Evolutionary conservation across 1,284 basidiomycete genomes (phyloP).

Genomic region (Puccinia horiana): DNA sequence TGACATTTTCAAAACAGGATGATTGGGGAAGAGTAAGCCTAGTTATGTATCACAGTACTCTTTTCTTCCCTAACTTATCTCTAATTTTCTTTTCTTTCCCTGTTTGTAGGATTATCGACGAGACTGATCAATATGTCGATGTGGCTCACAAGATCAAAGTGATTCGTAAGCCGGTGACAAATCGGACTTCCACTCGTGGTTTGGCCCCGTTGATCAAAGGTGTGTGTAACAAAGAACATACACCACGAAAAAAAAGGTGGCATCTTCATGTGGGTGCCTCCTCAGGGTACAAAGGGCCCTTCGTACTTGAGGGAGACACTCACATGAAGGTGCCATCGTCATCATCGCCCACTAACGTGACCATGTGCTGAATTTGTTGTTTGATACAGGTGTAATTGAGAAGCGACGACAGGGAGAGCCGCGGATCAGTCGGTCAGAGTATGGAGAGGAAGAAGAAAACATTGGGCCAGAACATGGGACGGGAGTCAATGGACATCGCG

Average conservation of each 20-base stretch:
- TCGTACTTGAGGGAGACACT: no score
- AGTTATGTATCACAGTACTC: neutral
- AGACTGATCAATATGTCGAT: slow-evolving; percentile 82
- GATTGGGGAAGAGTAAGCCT: slow-evolving; percentile 70
- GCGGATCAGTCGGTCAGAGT: slow-evolving; percentile 17
- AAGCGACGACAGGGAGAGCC: slow-evolving; percentile 38
- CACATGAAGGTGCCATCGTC: no score
- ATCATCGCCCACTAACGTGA: no score
- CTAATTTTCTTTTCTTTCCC: neutral
- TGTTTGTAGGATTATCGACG: slow-evolving; percentile 69
- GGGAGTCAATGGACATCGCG: neutral
- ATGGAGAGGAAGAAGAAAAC: slow-evolving; percentile 27
- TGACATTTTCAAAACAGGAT: slow-evolving; percentile 59
- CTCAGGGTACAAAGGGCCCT: no score
- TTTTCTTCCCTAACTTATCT: neutral
- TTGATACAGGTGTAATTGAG: slow-evolving; percentile 45
- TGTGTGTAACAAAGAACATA: neutral
- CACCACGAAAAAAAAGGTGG: neutral
- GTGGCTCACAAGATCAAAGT: slow-evolving; percentile 50
- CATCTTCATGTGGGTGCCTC: neutral
- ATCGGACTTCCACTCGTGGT: slow-evolving; percentile 27
- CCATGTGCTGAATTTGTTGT: neutral
- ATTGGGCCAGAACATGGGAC: neutral
- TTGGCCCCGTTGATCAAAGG: slow-evolving; percentile 48
- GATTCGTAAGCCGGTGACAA: slow-evolving; percentile 31